Evolutionary conservation across 2,329 filamentous ascomycete genomes (phyloP), one percentile per base, ranked within the genome.

Genomic region (Diaporthe longicolla): DNA sequence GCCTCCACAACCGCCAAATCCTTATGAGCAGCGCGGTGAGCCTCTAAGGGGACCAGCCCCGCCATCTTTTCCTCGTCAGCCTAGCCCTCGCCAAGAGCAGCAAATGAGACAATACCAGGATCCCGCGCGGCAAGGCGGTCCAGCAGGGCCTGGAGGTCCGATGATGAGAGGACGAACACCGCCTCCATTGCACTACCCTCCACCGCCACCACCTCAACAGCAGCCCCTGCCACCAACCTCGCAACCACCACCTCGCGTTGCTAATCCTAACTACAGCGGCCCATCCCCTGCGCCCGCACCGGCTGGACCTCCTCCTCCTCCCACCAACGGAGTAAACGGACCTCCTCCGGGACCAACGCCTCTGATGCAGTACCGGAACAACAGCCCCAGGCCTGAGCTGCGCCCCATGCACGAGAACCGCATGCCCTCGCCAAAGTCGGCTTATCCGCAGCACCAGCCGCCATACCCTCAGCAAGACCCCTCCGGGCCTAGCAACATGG

Each of bases 391-490:
- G n/a, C 91, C 93, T 68, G 96, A 98, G 77, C 92, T 95, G 61
- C 91, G 95, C 70, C 93, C 93, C 1, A 89, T 97, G 76, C 90
- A 96, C 77, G 95, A 98, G 77, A 94, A 93, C 80, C 92, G 94
- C 75, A 93, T 95, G 84, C 91, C 94, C n/a, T 98, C 96, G n/a
- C 95, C 95, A 74, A 95, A 95, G 80, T 93, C 94, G 52, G 92
- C 91, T 10, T 98, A 97, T 80, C 92, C 93, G 7, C 94, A 95
- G 79, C 94, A 94, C 76, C 93, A 93, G 77, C 84, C 87, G 40
- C 82, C 85, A 0, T 97, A 94, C 80, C 87, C 94, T 77, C 94
- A 95, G 77, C 90, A 90, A 59, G 94, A 95, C 32, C 84, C 89
- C 55, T 85, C 85, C 73, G 87, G 87, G 50, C 89, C 89, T 68